These are phyloP conservation scores for Saturnispora ahearnii DNA, from an alignment of 805 yeast genomes.

Conservation along the genomic window DNA sequence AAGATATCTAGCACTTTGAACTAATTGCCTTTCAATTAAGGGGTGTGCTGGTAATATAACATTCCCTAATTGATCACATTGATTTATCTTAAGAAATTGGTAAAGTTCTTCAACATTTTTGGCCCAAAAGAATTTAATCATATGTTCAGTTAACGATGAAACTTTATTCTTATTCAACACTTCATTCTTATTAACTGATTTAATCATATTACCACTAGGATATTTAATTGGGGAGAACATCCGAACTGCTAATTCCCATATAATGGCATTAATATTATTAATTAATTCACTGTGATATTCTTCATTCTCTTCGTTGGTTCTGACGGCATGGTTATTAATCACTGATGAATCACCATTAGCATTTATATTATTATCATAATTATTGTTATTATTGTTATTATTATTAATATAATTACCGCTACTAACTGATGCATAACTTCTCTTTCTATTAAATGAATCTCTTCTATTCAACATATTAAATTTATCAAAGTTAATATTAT, in stretches of 20 bases:
- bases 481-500: constrained; percentile 18
- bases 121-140: constrained; percentile 26
- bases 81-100: constrained; percentile 17
- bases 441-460: constrained; percentile 9
- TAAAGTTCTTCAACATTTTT: constrained; percentile 19
- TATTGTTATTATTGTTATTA: background rate
- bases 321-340: background rate
- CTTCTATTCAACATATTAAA: constrained; percentile 4
- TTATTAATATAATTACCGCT: background rate
- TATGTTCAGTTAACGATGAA: constrained; percentile 23
- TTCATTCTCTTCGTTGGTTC: background rate
- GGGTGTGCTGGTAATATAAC: constrained; percentile 13
- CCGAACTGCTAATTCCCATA: constrained; percentile 19
- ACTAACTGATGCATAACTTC: background rate
- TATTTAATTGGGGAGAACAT: constrained; percentile 9
- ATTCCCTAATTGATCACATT: constrained; percentile 12
- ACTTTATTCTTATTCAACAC: constrained; percentile 17
- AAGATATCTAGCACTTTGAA: constrained; percentile 16
- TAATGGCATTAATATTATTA: constrained; percentile 15
- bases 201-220: constrained; percentile 8
- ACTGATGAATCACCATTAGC: no score
- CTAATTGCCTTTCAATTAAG: constrained; percentile 12
- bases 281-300: constrained; percentile 1
- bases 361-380: background rate
- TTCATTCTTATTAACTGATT: constrained; percentile 3